Conservation (phyloP, 2,329 filamentous ascomycete genomes). For the Rugonectria rugulosa region DNA sequence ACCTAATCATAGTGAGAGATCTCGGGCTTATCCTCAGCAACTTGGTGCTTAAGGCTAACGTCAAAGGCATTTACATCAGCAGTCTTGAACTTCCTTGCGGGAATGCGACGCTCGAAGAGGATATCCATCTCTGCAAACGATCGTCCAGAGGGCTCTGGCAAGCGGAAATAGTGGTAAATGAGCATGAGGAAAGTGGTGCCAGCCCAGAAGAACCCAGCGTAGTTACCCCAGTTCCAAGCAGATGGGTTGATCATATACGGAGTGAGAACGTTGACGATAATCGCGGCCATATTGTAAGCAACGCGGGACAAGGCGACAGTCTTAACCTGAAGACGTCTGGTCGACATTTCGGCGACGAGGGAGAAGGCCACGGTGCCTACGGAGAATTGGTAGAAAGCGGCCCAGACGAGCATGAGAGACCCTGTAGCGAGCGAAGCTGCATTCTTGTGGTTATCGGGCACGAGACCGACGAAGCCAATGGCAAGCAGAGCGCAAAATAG, state of each 20-base stretch:
- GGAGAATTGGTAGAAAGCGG: slow-evolving; percentile 49
- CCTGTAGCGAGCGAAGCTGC: slow-evolving; percentile 58
- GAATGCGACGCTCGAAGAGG: slow-evolving; percentile 56
- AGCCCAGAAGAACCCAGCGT: slow-evolving; percentile 56
- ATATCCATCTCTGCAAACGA: slow-evolving; percentile 64
- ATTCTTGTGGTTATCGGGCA: slow-evolving; percentile 36
- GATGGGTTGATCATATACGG: slow-evolving; percentile 53
- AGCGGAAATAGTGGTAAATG: slow-evolving; percentile 60
- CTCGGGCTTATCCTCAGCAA: too few relatives aligned
- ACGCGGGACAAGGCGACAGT: slow-evolving; percentile 55
- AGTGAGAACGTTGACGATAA: slow-evolving; percentile 54
- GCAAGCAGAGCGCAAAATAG: slow-evolving; percentile 74
- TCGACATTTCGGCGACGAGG: slow-evolving; percentile 67
- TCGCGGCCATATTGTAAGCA: slow-evolving; percentile 57
- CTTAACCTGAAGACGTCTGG: slow-evolving; percentile 54
- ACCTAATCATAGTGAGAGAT: too few relatives aligned
- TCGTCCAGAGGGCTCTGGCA: slow-evolving; percentile 61
- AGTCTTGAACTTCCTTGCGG: slow-evolving; percentile 50
- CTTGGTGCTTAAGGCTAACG: too few relatives aligned
- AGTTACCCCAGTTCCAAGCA: slow-evolving; percentile 57
- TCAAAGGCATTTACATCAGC: slow-evolving; percentile 27
- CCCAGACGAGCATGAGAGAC: slow-evolving; percentile 53
- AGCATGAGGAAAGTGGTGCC: slow-evolving; percentile 46
- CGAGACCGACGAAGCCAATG: slow-evolving; percentile 70
- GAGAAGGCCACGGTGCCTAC: slow-evolving; percentile 76